Base-by-base conservation (phyloP, 164 flowering plant species). In the Umbilicus rupestris region DNA sequence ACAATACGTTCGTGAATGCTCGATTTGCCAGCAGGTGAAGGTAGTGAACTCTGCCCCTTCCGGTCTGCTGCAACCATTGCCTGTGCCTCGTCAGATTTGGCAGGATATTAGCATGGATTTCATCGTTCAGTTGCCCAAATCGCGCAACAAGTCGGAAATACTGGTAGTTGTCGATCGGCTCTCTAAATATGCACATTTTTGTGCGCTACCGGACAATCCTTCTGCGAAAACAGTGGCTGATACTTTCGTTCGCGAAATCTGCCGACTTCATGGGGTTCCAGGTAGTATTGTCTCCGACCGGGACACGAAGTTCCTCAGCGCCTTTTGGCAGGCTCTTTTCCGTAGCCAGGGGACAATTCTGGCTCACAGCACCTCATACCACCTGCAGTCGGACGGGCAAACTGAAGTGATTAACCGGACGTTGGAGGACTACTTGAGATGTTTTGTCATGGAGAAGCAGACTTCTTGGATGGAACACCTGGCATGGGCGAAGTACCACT, bases 311-410 rank as follows among this genome's bases (percentile, higher is more conserved):
- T 69, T 69, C 28, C 35, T 26, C 1, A 63, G 67, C 15, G 3
- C 2, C 2, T 70, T 70, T 41, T 64, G 68, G 72, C 26, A 9
- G 19, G 68, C 52, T 8, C 14, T 42, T 0, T 71, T 66, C 5
- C 2, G 9, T 0, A 19, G 29, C 3, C n/a, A 16, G 2, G 71
- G 66, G 0, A 45, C 70, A 3, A 0, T 19, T 0, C n/a, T 65
- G 3, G 7, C 30, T 0, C 3, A 4, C 0, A 62, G 67, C 35
- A 28, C 49, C 0, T 41, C 72, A 0, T 69, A 66, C 28, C 74
- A 71, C 5, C 72, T 69, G 7, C 68, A 75, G 44, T 24, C 67
- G n/a, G 66, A 69, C 26, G 72, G 68, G 0, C 70, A 71, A 33
- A 65, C 67, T 0, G 70, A 71, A n/a, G 59, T 65, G 0, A n/a